Conservation (phyloP, 2,329 filamentous ascomycete species). For the Verruconis gallopava region DNA sequence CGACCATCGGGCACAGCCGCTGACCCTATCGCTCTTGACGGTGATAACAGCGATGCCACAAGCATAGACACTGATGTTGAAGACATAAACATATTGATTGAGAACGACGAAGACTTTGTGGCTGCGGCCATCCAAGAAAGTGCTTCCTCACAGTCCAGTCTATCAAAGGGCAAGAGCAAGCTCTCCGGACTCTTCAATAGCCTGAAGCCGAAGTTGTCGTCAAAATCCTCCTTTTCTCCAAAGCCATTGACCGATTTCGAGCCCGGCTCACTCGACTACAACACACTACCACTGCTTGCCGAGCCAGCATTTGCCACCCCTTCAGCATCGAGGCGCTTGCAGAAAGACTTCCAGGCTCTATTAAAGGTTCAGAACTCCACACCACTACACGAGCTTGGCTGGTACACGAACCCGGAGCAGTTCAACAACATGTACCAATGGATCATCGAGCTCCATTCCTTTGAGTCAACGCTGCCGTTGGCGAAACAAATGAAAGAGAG, state of each 20-base stretch:
- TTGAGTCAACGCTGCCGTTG: constrained; percentile 55
- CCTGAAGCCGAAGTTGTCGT: constrained; percentile 3
- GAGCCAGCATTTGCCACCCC: constrained; percentile 52
- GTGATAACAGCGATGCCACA: constrained; percentile 17
- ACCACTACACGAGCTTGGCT: constrained; percentile 57
- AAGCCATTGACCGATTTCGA: constrained; percentile 44
- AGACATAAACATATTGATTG: constrained; percentile 31
- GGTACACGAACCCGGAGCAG: constrained; percentile 60
- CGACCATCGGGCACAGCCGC: constrained; percentile 17
- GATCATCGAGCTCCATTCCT: constrained; percentile 82
- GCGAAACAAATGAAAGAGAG: constrained; percentile 58
- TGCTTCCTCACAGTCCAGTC: not conserved
- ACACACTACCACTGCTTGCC: constrained; percentile 49
- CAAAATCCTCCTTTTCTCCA: not conserved
- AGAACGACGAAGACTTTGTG: constrained; percentile 8
- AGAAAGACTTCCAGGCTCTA: constrained; percentile 50
- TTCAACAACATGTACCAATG: constrained; percentile 73
- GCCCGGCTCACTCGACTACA: constrained; percentile 52
- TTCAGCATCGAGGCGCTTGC: constrained; percentile 47
- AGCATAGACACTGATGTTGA: constrained; percentile 34
- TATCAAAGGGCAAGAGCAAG: constrained; percentile 6
- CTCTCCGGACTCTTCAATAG: constrained; percentile 3
- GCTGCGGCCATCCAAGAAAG: not conserved
- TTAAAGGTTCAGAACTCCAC: constrained; percentile 50
- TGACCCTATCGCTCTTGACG: constrained; percentile 26